These are phyloP conservation scores for Verticillium nubilum DNA, from an alignment of 2,329 filamentous ascomycete species.

Conservation along the genomic window DNA sequence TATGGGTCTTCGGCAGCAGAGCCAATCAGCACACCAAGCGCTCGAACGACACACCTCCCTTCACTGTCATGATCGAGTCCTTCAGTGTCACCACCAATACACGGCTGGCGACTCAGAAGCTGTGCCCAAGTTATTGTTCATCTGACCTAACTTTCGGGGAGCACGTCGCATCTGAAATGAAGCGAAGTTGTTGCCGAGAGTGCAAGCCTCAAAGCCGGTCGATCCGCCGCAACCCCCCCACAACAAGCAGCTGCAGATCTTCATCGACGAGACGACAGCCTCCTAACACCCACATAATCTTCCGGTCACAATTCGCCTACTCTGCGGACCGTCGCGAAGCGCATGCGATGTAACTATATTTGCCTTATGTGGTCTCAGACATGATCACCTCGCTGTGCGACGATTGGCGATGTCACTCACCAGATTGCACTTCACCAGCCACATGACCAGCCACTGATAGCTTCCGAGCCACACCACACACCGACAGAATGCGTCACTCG, in stretches of 20 bases:
- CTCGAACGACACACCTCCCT: background rate
- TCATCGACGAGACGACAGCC: background rate
- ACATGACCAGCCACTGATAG: background rate
- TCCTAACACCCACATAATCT: background rate
- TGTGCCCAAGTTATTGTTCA: too few species aligned
- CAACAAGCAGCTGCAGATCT: background rate
- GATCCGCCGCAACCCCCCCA: too few species aligned
- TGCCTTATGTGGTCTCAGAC: background rate
- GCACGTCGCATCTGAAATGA: too few species aligned
- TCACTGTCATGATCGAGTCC: background rate
- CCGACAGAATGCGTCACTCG: conserved; percentile 1
- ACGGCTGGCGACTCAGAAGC: background rate
- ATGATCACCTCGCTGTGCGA: background rate
- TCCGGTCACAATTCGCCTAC: background rate
- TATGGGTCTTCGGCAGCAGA: background rate
- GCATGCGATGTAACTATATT: background rate
- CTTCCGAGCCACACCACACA: background rate
- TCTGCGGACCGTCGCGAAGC: background rate
- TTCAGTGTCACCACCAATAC: background rate
- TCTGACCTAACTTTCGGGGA: too few species aligned
- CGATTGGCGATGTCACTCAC: background rate
- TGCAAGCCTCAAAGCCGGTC: too few species aligned
- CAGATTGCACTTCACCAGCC: background rate
- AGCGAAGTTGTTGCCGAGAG: too few species aligned
- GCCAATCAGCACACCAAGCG: background rate